Percentiles rank a stretch among this genome's conserved stretches.
Evolutionary conservation across 2,329 filamentous ascomycete species (phyloP).

Genomic region (Sclerotinia sclerotiorum): DNA sequence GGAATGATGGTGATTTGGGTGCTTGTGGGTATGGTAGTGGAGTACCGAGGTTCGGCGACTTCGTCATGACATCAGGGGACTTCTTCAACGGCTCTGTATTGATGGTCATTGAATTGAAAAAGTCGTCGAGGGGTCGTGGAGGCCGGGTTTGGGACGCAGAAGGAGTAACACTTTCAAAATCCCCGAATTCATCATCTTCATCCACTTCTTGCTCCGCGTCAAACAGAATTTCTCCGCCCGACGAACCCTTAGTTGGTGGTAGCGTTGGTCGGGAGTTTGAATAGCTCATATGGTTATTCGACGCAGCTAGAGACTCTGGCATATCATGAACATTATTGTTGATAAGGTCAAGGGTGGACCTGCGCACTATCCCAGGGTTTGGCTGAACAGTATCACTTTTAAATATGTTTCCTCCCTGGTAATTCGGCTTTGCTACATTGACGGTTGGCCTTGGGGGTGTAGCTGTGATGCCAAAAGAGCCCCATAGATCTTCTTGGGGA

Average conservation of each 20-base stretch:
- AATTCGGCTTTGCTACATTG: constrained; percentile 24
- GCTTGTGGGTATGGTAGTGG: constrained; percentile 48
- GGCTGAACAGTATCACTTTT: constrained; percentile 21
- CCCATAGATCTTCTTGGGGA: constrained; percentile 37
- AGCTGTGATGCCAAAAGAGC: constrained; percentile 32
- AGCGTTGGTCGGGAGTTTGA: neutral
- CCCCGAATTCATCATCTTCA: constrained; percentile 65
- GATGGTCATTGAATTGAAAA: constrained; percentile 36
- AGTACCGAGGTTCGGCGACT: constrained; percentile 35
- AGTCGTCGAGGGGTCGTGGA: constrained; percentile 38
- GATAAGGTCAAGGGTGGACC: constrained; percentile 37
- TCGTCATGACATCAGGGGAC: constrained; percentile 40
- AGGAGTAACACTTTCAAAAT: constrained; percentile 59
- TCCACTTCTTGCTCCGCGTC: constrained; percentile 44
- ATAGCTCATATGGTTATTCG: constrained; percentile 18
- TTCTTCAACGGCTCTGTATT: constrained; percentile 39
- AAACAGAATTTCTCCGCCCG: constrained; percentile 39
- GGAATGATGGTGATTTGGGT: constrained; percentile 54
- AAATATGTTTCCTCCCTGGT: constrained; percentile 22
- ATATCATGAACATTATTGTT: constrained; percentile 29
- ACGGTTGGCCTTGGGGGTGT: constrained; percentile 23
- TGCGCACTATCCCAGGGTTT: constrained; percentile 29
- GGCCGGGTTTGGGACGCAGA: constrained; percentile 28
- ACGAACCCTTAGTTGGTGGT: constrained; percentile 26
- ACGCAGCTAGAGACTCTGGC: constrained; percentile 16